Evolutionary conservation across 805 yeast species (phyloP).

Genomic region (Yamadazyma kitorensis): DNA sequence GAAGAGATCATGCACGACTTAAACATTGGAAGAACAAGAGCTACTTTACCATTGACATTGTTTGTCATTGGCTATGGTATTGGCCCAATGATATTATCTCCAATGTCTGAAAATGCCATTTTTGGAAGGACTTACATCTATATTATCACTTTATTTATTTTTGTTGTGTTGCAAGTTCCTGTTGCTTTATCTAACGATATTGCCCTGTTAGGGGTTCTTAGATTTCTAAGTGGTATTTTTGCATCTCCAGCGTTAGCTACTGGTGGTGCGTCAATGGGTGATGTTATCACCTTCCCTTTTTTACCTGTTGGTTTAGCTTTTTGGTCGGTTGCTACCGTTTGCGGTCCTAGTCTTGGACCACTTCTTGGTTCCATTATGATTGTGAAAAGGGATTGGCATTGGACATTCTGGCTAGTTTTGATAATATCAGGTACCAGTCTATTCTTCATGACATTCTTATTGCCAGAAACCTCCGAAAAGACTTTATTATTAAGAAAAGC

Average conservation of each 20-base stretch:
- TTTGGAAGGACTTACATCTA: constrained; percentile 55
- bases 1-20: constrained; percentile 44
- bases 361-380: constrained; percentile 51
- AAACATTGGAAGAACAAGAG: constrained; percentile 39
- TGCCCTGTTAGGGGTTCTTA: constrained; percentile 48
- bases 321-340: constrained; percentile 54
- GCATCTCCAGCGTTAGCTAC: constrained; percentile 57
- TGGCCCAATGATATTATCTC: constrained; percentile 61
- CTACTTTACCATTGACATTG: constrained; percentile 50
- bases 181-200: constrained; percentile 51
- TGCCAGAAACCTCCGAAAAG: constrained; percentile 48
- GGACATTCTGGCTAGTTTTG: constrained; percentile 53
- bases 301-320: constrained; percentile 46
- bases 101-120: constrained; percentile 54
- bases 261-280: constrained; percentile 58
- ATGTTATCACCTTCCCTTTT: constrained; percentile 40
- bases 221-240: constrained; percentile 54
- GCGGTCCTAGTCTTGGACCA: constrained; percentile 59
- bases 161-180: constrained; percentile 55
- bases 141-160: constrained; percentile 45
- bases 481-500: constrained; percentile 50
- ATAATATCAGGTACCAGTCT: constrained; percentile 39
- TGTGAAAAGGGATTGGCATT: constrained; percentile 53
- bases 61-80: constrained; percentile 62
- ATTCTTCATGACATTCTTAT: constrained; percentile 32